Percentiles rank a stretch among this genome's conserved stretches.
phyloP scores from a whole-genome alignment of 768 basidiomycete genomes.

The Leccinum barrowsii region DNA sequence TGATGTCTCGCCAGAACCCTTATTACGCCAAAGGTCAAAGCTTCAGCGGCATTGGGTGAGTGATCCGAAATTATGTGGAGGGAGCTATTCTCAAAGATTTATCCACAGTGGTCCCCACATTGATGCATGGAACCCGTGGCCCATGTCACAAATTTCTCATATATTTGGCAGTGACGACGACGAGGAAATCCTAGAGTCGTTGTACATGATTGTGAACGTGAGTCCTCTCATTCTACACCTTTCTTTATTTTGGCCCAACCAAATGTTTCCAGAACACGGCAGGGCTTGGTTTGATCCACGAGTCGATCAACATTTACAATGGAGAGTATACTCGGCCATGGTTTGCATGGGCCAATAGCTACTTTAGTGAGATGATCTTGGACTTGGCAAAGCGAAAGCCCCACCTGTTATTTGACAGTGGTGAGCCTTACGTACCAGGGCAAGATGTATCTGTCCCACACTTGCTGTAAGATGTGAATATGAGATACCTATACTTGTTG shows the following conservation, averaged over 20 bases:
- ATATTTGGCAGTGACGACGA: slow-evolving; percentile 76
- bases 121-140: slow-evolving; percentile 74
- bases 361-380: slow-evolving; percentile 78
- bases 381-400: slow-evolving; percentile 76
- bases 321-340: slow-evolving; percentile 63
- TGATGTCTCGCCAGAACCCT: slow-evolving; percentile 65
- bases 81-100: not conserved
- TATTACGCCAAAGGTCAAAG: slow-evolving; percentile 62
- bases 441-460: slow-evolving; percentile 13
- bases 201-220: slow-evolving; percentile 70
- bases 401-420: slow-evolving; percentile 54
- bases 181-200: slow-evolving; percentile 54
- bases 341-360: slow-evolving; percentile 86
- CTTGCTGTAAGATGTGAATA: not conserved
- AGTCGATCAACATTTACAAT: slow-evolving; percentile 65
- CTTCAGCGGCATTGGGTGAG: slow-evolving; percentile 70
- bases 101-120: slow-evolving; percentile 65
- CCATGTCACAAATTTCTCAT: slow-evolving; percentile 75
- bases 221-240: slow-evolving; percentile 20
- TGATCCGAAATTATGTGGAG: slow-evolving; percentile 1
- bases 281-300: slow-evolving; percentile 75
- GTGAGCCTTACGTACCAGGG: slow-evolving; percentile 55
- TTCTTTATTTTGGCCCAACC: not conserved
- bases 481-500: not conserved
- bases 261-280: slow-evolving; percentile 54